A percentile compares a stretch with the other conserved stretches of the same genome.
Conservation (phyloP, 495 filamentous ascomycete genomes). For the Xylaria flabelliformis region DNA sequence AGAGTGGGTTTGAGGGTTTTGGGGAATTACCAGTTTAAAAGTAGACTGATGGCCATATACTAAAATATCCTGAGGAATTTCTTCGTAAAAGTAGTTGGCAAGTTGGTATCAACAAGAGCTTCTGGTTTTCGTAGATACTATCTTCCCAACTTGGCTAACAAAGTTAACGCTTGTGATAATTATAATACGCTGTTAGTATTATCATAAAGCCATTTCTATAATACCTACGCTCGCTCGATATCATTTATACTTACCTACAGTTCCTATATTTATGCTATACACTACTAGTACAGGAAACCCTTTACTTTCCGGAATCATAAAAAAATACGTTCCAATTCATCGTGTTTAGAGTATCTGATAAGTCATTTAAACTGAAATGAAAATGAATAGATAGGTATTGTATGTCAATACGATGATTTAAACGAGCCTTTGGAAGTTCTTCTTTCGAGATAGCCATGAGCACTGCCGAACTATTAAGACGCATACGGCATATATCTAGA, state of each 20-base stretch:
- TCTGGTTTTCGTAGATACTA: background rate
- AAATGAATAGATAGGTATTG: background rate
- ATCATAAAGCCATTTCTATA: background rate
- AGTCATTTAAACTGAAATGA: background rate
- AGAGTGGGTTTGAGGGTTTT: no score
- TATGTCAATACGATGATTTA: background rate
- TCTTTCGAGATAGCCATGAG: background rate
- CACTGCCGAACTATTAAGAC: background rate
- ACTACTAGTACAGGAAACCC: background rate
- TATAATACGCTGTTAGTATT: background rate
- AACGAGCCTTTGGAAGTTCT: background rate
- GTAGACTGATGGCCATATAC: no score
- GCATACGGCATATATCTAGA: no score
- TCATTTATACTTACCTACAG: background rate
- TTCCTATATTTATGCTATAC: background rate
- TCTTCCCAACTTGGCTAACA: background rate
- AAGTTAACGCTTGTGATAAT: background rate
- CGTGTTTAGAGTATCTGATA: background rate
- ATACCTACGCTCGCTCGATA: background rate
- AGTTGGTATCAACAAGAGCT: background rate
- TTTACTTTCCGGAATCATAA: background rate
- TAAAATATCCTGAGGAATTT: no score
- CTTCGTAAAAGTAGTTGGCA: background rate
- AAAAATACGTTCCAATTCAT: background rate
- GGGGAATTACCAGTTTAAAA: no score